A percentile compares a stretch with the other conserved stretches of the same genome.
Conservation (phyloP, 306 rosid species). For the Begonia peltatifolia region DNA sequence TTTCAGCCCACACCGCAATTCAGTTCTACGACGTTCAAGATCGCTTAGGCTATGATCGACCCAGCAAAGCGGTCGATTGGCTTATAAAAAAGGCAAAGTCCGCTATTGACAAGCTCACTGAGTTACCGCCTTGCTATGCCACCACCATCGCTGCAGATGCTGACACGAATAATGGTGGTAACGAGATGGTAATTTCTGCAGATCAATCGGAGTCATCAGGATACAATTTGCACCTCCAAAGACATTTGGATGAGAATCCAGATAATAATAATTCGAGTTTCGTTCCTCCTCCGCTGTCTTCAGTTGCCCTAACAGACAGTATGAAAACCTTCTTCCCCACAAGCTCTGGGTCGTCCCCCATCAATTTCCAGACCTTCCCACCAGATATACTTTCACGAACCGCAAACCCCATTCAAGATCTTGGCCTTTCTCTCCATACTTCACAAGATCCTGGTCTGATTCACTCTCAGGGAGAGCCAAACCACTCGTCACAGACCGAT, state of each 20-base stretch:
- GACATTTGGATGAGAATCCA: slow-evolving; percentile 24
- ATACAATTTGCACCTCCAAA: slow-evolving; percentile 37
- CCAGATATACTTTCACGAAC: slow-evolving; percentile 30
- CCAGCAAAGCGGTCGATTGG: slow-evolving; percentile 88
- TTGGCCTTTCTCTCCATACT: slow-evolving; percentile 63
- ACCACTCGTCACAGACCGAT: too few species aligned
- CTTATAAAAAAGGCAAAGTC: slow-evolving; percentile 65
- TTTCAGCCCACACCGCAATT: slow-evolving; percentile 79
- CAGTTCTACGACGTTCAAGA: slow-evolving; percentile 85
- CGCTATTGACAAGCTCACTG: slow-evolving; percentile 59
- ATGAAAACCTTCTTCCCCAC: slow-evolving; percentile 47
- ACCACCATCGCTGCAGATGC: slow-evolving; percentile 5
- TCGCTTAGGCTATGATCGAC: slow-evolving; percentile 69
- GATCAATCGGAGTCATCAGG: slow-evolving; percentile 58
- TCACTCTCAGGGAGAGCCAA: slow-evolving; percentile 13
- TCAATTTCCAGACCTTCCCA: slow-evolving; percentile 44
- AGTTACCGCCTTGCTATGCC: slow-evolving; percentile 62
- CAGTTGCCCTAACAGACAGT: slow-evolving; percentile 30
- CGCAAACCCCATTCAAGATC: slow-evolving; percentile 33
- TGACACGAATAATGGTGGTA: neutral
- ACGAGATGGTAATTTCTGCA: slow-evolving; percentile 25
- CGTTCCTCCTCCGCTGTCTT: slow-evolving; percentile 24
- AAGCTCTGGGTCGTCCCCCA: slow-evolving; percentile 32
- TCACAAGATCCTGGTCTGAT: slow-evolving; percentile 34
- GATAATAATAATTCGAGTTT: slow-evolving; percentile 20